These are phyloP conservation scores for Dipteronia sinensis DNA, from an alignment of 345 rosid genomes.

Conservation along the genomic window DNA sequence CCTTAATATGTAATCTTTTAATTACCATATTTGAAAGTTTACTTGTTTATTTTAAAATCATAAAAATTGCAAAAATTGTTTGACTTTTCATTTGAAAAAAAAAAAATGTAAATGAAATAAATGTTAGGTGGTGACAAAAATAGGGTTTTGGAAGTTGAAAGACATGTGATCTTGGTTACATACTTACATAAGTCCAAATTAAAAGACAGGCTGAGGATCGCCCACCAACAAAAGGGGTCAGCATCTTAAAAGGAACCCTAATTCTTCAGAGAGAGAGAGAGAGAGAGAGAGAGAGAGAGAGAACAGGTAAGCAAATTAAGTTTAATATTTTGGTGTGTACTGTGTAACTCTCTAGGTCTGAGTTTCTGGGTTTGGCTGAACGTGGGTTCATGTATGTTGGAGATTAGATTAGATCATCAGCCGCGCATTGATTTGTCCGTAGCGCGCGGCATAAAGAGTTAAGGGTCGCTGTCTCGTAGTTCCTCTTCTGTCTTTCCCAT, in stretches of 20 bases:
- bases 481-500: conserved; percentile 47
- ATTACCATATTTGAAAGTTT: no score
- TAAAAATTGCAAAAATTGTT: neutral
- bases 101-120: neutral
- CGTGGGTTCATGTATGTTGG: neutral
- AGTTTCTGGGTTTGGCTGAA: neutral
- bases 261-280: conserved; percentile 3
- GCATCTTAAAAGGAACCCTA: conserved; percentile 33
- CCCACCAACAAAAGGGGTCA: conserved; percentile 27
- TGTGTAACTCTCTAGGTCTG: neutral
- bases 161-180: conserved; percentile 12
- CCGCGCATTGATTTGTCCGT: conserved; percentile 28
- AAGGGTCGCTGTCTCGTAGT: conserved; percentile 47
- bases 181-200: neutral
- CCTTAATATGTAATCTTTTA: no score
- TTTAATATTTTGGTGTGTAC: neutral
- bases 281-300: neutral
- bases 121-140: neutral
- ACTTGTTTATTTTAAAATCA: no score
- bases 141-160: conserved; percentile 4
- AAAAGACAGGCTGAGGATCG: neutral
- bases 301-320: neutral
- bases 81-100: neutral
- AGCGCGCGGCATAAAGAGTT: conserved; percentile 20
- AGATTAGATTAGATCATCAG: neutral